Evolutionary conservation across 257 asterid genomes (phyloP), one percentile per base, ranked within the genome.

Genomic region (Solanum gracilifrons): DNA sequence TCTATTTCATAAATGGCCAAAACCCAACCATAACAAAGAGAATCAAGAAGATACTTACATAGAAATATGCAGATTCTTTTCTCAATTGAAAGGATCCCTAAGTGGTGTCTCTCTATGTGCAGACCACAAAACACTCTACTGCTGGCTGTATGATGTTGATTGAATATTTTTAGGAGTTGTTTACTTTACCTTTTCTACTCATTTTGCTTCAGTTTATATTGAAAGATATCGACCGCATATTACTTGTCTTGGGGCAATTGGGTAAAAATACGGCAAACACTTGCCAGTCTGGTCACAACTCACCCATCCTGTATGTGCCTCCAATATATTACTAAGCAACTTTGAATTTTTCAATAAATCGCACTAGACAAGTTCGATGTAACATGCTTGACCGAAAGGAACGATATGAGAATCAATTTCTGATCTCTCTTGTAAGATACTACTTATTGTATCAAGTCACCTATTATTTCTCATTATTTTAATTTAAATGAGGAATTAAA

Each of bases 91-190:
- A 13, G 64, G 64, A 79, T 79, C 25, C 64, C 62, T 62, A 25
- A n/a, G 29, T 23, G 16, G 18, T n/a, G 12, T 39, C 21, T 46
- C 25, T 80, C 18, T 20, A 3, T 46, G 37, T 15, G 68, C 85
- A 43, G 85, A 79, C 68, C 66, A 43, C 68, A 80, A 80, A 80
- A 80, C 64, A 43, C 39, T 27, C 20, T 4, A 27, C 85, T 80
- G 85, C 85, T 43, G 66, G 66, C 85, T 9, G 58, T 79, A 27
- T 16, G 85, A 43, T 43, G 85, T 79, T 46, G 85, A 43, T 58
- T 58, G 66, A 58, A 58, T 80, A 15, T 79, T 43, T 79, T 15
- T 43, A 25, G 3, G 25, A 41, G 62, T 0, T 25, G 31, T 13
- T 25, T 41, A 13, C 55, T 39, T 39, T 13, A 13, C 27, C 68